phyloP scores from a whole-genome alignment of 2,329 filamentous ascomycete genomes.

The Beauveria brongniartii region DNA sequence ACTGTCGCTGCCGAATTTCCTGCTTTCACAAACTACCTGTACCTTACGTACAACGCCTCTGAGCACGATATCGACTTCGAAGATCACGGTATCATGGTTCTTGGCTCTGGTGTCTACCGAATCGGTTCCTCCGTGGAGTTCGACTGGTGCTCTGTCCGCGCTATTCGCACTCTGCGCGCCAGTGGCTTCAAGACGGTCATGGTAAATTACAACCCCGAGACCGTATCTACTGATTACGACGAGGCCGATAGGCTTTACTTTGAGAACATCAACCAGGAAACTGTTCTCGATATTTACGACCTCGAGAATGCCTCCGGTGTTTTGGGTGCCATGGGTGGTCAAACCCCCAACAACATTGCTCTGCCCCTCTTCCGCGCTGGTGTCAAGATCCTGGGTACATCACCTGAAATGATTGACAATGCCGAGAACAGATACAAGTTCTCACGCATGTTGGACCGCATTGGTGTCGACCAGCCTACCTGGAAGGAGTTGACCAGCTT shows the following conservation, averaged over 20 bases:
- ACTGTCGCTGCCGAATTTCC: constrained; percentile 97
- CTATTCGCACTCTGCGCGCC: constrained; percentile 81
- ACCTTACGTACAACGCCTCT: constrained; percentile 88
- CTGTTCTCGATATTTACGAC: constrained; percentile 87
- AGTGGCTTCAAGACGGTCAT: constrained; percentile 89
- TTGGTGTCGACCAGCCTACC: constrained; percentile 88
- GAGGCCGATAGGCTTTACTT: constrained; percentile 94
- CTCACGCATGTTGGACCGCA: constrained; percentile 92
- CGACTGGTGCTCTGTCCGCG: constrained; percentile 96
- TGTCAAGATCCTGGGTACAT: constrained; percentile 89
- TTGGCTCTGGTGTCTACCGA: constrained; percentile 91
- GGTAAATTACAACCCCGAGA: constrained; percentile 92
- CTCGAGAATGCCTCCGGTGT: constrained; percentile 77
- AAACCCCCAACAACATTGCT: constrained; percentile 97
- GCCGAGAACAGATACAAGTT: constrained; percentile 99
- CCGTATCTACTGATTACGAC: constrained; percentile 83
- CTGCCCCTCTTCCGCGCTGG: constrained; percentile 80
- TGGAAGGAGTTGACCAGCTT: constrained; percentile 98
- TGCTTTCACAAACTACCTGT: constrained; percentile 89
- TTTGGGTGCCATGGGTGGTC: constrained; percentile 91
- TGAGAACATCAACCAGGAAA: constrained; percentile 88
- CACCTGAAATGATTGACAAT: constrained; percentile 96
- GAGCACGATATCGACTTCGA: constrained; percentile 78
- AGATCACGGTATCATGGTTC: constrained; percentile 90
- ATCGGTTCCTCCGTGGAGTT: constrained; percentile 98